Evolutionary conservation across 1,284 basidiomycete genomes (phyloP).

Genomic region (Caloboletus firmus): DNA sequence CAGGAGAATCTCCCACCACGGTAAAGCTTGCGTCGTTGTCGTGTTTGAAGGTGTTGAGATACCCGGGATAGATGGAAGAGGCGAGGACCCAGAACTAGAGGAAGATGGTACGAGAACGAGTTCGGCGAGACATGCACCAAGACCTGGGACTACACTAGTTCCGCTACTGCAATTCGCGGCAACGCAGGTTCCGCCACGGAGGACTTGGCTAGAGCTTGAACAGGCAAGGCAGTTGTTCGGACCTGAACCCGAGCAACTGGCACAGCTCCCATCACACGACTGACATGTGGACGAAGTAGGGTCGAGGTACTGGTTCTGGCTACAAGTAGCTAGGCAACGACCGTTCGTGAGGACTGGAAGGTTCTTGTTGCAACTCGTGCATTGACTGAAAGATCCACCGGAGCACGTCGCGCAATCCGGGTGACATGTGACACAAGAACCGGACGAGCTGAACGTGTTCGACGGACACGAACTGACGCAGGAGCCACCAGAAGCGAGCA

Average conservation of each 20-base stretch:
- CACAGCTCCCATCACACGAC: constrained; percentile 70
- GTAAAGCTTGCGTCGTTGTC: constrained; percentile 41
- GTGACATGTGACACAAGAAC: constrained; percentile 70
- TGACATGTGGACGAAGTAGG: constrained; percentile 59
- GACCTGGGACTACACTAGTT: constrained; percentile 57
- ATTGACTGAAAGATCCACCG: constrained; percentile 71
- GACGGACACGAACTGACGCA: constrained; percentile 74
- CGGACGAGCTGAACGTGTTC: constrained; percentile 63
- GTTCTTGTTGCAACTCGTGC: constrained; percentile 62
- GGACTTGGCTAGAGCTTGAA: constrained; percentile 56
- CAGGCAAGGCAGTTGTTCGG: constrained; percentile 72
- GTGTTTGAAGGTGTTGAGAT: constrained; percentile 46
- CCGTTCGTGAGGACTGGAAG: constrained; percentile 72
- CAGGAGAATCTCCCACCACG: constrained; percentile 81
- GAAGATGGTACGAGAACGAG: constrained; percentile 57
- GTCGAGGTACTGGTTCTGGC: constrained; percentile 71
- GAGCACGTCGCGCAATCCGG: constrained; percentile 79
- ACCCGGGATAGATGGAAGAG: constrained; percentile 58
- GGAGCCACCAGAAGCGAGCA: constrained; percentile 65
- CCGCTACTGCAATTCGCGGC: constrained; percentile 56
- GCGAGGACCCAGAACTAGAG: constrained; percentile 42
- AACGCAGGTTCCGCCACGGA: constrained; percentile 64
- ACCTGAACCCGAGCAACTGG: constrained; percentile 68
- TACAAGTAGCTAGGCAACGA: constrained; percentile 74
- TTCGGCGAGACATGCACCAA: constrained; percentile 76